Base-by-base conservation (phyloP, 1,284 basidiomycete genomes). In the Pholiota adiposa region DNA sequence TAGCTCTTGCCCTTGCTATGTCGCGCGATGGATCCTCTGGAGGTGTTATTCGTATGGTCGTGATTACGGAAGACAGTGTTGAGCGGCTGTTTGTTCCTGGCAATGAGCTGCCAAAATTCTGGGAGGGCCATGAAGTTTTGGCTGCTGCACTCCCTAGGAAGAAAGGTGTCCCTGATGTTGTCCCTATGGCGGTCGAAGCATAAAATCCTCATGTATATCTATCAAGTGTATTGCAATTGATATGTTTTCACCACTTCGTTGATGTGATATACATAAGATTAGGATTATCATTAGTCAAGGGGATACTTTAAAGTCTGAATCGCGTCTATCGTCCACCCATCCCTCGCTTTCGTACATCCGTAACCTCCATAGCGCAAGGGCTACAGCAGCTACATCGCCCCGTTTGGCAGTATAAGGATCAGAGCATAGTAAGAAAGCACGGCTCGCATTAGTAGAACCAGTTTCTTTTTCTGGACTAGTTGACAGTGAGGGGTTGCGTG, bases 11-110 rank as follows among this genome's bases (percentile, higher is more conserved):
- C 7, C 84, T 99, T 51, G 97, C 97, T 1, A 99, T 99, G 97
- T 87, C 94, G 49, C 88, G 97, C 75, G 97, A 99, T 76, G 97
- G 97, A 14, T 97, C 95, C 0, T 98, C 96, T 33, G 97, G 97
- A 63, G 97, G 97, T 73, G 94, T 94, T 51, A 97, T 99, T 69
- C 90, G 97, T 54, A 94, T 99, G 92, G 94, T 92, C 66, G 92
- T 98, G 54, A 98, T 99, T 73, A 96, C 93, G 14, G 89, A 97
- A 74, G 92, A 90, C 55, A 88, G 88, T 27, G 96, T 97, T 14
- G 94, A 98, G 79, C 81, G 97, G 61, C 74, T 95, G 67, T 99
- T 99, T 74, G 84, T 99, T 9, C 95, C 97, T n/a, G 97, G 97
- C 1, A 86, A 97, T 72, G 83, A 94, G 70, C 82, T 97, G 51